Percentiles rank a stretch among this genome's conserved stretches.
These are phyloP conservation scores for Mycoemilia scoparia DNA, from an alignment of 192 early-diverging fungal species.

Conservation along the genomic window DNA sequence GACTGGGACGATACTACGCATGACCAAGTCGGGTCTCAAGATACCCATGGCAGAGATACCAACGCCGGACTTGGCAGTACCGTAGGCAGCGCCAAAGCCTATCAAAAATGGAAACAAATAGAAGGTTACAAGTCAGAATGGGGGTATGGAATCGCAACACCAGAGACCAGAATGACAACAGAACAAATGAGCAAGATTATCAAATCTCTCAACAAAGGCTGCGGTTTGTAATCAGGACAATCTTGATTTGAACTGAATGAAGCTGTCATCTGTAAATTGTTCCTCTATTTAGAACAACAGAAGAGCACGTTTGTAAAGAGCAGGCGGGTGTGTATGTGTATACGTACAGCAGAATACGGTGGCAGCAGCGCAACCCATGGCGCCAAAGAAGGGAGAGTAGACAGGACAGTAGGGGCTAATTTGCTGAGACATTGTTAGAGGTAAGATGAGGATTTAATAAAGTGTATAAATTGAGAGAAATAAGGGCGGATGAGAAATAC, in stretches of 20 bases:
- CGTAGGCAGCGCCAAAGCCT: slow-evolving; percentile 85
- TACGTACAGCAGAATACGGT: slow-evolving; percentile 80
- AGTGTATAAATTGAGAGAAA: too few relatives aligned
- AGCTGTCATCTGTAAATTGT: not conserved
- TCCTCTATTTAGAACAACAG: slow-evolving; percentile 1
- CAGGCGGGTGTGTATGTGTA: not conserved
- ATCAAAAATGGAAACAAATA: not conserved
- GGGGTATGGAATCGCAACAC: too few relatives aligned
- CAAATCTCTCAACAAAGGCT: not conserved
- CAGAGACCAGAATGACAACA: not conserved
- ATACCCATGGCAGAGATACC: slow-evolving; percentile 77
- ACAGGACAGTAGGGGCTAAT: slow-evolving; percentile 55
- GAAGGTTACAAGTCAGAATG: not conserved
- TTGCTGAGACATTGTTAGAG: slow-evolving; percentile 24
- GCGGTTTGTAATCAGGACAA: not conserved
- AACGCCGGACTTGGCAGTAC: slow-evolving; percentile 80
- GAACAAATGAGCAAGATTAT: not conserved
- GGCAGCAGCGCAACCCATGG: slow-evolving; percentile 76
- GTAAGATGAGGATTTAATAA: too few relatives aligned
- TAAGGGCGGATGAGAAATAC: too few relatives aligned
- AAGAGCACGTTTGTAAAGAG: not conserved
- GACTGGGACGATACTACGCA: slow-evolving; percentile 79
- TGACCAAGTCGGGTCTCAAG: slow-evolving; percentile 71
- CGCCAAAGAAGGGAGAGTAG: slow-evolving; percentile 90
- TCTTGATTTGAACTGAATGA: not conserved